These are phyloP conservation scores for Phytopythium delawarense DNA, from an alignment of 352 stramenopile genomes.

Conservation along the genomic window DNA sequence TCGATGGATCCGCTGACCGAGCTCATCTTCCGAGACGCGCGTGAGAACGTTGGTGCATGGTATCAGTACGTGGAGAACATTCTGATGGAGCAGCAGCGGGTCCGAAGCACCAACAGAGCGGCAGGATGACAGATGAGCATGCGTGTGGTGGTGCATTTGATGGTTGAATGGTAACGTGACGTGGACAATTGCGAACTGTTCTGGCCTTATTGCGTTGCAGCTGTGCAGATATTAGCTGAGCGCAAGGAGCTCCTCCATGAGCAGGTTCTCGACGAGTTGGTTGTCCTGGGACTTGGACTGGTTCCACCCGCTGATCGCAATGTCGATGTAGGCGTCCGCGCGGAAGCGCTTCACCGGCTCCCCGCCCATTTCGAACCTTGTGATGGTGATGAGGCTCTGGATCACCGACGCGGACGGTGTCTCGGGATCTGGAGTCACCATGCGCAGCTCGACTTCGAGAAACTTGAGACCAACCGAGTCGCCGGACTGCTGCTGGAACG, in stretches of 20 bases:
- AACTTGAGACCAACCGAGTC: constrained; percentile 13
- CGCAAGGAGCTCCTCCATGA: constrained; percentile 3
- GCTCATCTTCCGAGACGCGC: constrained; percentile 32
- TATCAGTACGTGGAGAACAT: constrained; percentile 58
- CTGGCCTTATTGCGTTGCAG: neutral
- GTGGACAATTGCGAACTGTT: neutral
- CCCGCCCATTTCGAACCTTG: neutral
- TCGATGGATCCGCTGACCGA: constrained; percentile 23
- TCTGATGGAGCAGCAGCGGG: constrained; percentile 29
- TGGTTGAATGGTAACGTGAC: neutral
- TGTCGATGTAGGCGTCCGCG: constrained; percentile 3
- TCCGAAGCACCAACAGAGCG: neutral
- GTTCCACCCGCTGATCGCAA: constrained; percentile 3
- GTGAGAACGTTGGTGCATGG: constrained; percentile 33
- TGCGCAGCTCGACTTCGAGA: constrained; percentile 8
- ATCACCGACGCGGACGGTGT: constrained; percentile 2
- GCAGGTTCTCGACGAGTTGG: constrained; percentile 6
- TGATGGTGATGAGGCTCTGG: constrained; percentile 6
- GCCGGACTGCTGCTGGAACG: constrained; percentile 5
- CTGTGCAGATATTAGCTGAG: neutral
- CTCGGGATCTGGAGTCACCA: neutral
- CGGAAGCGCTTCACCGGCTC: constrained; percentile 3
- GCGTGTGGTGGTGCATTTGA: neutral
- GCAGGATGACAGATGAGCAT: neutral
- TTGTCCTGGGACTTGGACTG: constrained; percentile 6